Evolutionary conservation across 1,139 yeast genomes (phyloP).

Genomic region (Blastobotrys proliferans): DNA sequence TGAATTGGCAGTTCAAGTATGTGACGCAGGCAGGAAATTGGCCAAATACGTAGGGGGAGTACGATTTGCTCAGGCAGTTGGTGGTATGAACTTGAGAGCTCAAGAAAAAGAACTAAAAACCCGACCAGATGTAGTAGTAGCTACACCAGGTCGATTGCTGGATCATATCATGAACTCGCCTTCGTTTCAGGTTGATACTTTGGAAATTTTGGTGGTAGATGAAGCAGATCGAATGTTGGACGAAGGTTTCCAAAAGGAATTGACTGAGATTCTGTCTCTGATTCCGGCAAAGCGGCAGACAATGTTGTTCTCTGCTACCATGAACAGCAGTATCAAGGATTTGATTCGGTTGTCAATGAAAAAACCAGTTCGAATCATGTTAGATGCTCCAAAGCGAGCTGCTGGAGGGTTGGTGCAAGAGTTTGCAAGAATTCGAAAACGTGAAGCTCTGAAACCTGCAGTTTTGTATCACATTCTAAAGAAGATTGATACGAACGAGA

Average conservation of each 20-base stretch:
- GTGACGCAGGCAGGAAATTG: conserved; percentile 85
- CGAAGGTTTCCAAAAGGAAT: conserved; percentile 95
- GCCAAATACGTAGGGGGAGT: conserved; percentile 72
- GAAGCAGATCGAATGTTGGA: conserved; percentile 99
- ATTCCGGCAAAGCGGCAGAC: conserved; percentile 93
- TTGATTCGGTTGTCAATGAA: conserved; percentile 81
- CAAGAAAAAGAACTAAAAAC: conserved; percentile 91
- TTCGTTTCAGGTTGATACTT: conserved; percentile 82
- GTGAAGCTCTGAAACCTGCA: conserved; percentile 81
- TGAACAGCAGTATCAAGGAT: conserved; percentile 90
- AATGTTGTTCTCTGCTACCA: conserved; percentile 90
- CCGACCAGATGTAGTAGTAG: conserved; percentile 93
- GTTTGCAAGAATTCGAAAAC: conserved; percentile 87
- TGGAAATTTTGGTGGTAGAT: conserved; percentile 89
- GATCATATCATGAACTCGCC: conserved; percentile 96
- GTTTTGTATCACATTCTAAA: conserved; percentile 67
- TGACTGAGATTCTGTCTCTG: conserved; percentile 80
- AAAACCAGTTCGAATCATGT: conserved; percentile 91
- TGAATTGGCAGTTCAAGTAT: conserved; percentile 94
- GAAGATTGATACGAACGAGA: conserved; percentile 59
- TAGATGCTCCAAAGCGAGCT: conserved; percentile 93
- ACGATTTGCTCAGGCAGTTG: conserved; percentile 89
- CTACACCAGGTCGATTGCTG: conserved; percentile 95
- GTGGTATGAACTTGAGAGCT: conserved; percentile 91
- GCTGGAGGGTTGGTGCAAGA: conserved; percentile 85